Conservation (phyloP, 805 yeast species). For the Hanseniaspora clermontiae region DNA sequence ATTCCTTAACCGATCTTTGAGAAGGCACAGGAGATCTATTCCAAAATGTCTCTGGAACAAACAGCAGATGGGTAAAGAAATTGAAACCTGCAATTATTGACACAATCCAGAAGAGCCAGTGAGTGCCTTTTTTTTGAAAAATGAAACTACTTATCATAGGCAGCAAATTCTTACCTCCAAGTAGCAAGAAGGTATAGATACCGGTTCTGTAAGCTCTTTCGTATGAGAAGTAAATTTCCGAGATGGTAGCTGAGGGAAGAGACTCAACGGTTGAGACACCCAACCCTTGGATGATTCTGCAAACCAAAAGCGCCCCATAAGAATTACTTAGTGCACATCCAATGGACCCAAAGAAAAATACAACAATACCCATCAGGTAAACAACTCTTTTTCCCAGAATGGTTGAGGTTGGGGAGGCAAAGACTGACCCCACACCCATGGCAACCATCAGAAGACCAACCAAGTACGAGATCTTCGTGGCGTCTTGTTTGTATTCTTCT, state of each 20-base stretch:
- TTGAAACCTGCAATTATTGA: conserved; percentile 40
- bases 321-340: conserved; percentile 42
- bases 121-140: conserved; percentile 37
- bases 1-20: conserved; percentile 37
- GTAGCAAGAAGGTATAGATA: conserved; percentile 41
- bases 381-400: conserved; percentile 47
- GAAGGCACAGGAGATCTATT: conserved; percentile 40
- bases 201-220: conserved; percentile 51
- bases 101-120: conserved; percentile 51
- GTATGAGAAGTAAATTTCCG: conserved; percentile 49
- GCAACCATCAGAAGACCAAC: conserved; percentile 50
- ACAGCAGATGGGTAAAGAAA: conserved; percentile 35
- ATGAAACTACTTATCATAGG: conserved; percentile 46
- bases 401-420: conserved; percentile 47
- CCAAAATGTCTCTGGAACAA: conserved; percentile 58
- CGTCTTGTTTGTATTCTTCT: conserved; percentile 33
- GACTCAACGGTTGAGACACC: conserved; percentile 53
- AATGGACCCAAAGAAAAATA: conserved; percentile 40
- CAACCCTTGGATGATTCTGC: conserved; percentile 45
- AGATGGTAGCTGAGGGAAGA: conserved; percentile 46
- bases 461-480: conserved; percentile 36
- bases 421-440: conserved; percentile 44
- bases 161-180: conserved; percentile 51
- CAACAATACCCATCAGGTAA: conserved; percentile 36
- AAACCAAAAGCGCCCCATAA: conserved; percentile 43